Evolutionary conservation across 768 basidiomycete species (phyloP).

Genomic region (Pleurotus pulmonarius): DNA sequence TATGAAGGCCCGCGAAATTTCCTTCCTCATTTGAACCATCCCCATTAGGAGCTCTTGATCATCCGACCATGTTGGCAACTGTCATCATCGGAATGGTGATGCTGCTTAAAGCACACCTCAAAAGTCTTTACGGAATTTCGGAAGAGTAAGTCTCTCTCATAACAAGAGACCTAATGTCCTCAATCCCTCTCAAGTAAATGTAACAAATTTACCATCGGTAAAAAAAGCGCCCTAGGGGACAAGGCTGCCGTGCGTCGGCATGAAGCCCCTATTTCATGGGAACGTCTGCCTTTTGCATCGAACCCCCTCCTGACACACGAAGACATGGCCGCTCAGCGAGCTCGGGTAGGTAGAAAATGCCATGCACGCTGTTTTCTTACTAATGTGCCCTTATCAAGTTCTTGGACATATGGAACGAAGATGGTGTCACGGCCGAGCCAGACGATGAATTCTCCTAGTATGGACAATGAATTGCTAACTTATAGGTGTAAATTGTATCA

Average conservation of each 20-base stretch:
- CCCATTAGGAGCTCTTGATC: background rate
- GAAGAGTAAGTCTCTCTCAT: slow-evolving; percentile 72
- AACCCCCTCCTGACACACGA: slow-evolving; percentile 54
- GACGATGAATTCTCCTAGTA: slow-evolving; percentile 42
- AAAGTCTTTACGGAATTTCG: slow-evolving; percentile 76
- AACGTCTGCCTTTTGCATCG: slow-evolving; percentile 66
- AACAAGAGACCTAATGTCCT: background rate
- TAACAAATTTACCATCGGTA: slow-evolving; percentile 78
- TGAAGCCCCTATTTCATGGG: slow-evolving; percentile 66
- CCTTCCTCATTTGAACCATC: too few relatives aligned
- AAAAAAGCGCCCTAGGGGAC: slow-evolving; percentile 89
- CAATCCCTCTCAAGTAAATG: slow-evolving; percentile 65
- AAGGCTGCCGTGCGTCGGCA: slow-evolving; percentile 65
- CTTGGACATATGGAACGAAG: slow-evolving; percentile 78
- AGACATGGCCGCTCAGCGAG: slow-evolving; percentile 61
- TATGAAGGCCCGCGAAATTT: too few relatives aligned
- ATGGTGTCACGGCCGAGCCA: slow-evolving; percentile 67
- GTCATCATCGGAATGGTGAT: slow-evolving; percentile 82
- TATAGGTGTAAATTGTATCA: background rate
- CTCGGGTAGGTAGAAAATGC: slow-evolving; percentile 44
- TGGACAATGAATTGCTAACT: slow-evolving; percentile 4
- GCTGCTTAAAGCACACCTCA: slow-evolving; percentile 83
- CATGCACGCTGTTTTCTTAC: background rate
- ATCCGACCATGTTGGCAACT: slow-evolving; percentile 57
- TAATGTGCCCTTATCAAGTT: slow-evolving; percentile 40